phyloP scores from a whole-genome alignment of 257 asterid species.

The Hygrophila difformis region DNA sequence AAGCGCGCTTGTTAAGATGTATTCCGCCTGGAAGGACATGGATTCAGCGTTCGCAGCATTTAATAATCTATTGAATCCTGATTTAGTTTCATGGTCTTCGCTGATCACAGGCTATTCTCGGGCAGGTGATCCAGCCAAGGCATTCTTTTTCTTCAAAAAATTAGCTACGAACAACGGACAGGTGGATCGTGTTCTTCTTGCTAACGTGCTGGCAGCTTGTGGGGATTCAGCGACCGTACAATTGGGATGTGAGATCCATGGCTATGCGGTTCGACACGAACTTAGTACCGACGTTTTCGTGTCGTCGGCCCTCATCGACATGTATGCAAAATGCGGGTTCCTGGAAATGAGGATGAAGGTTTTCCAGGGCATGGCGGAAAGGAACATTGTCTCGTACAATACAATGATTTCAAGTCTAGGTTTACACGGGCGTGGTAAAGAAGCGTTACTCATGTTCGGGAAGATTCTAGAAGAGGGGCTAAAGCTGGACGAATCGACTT shows the following conservation, averaged over 20 bases:
- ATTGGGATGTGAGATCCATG: slow-evolving; percentile 71
- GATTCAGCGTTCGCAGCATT: slow-evolving; percentile 43
- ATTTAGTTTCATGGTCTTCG: slow-evolving; percentile 79
- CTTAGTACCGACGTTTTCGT: slow-evolving; percentile 30
- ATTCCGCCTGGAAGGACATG: slow-evolving; percentile 41
- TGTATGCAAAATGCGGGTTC: slow-evolving; percentile 89
- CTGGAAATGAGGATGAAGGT: slow-evolving; percentile 47
- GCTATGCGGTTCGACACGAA: slow-evolving; percentile 52
- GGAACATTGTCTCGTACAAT: slow-evolving; percentile 51
- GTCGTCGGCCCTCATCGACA: slow-evolving; percentile 74
- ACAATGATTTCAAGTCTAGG: slow-evolving; percentile 55
- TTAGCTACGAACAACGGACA: slow-evolving; percentile 27
- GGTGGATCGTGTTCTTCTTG: slow-evolving; percentile 42
- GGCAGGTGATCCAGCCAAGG: slow-evolving; percentile 30
- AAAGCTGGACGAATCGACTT: slow-evolving; percentile 63
- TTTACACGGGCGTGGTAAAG: slow-evolving; percentile 44
- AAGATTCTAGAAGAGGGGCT: slow-evolving; percentile 32
- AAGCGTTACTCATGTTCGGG: slow-evolving; percentile 47
- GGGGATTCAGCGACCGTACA: slow-evolving; percentile 36
- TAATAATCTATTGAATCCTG: slow-evolving; percentile 33
- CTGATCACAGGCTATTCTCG: slow-evolving; percentile 53
- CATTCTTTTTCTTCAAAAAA: slow-evolving; percentile 43
- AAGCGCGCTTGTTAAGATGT: slow-evolving; percentile 58
- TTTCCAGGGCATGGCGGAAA: slow-evolving; percentile 39
- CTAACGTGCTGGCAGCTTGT: slow-evolving; percentile 46